Percentiles rank a stretch among this genome's conserved stretches.
These are phyloP conservation scores for Solanum chmielewskii DNA, from an alignment of 257 asterid species.

Conservation along the genomic window DNA sequence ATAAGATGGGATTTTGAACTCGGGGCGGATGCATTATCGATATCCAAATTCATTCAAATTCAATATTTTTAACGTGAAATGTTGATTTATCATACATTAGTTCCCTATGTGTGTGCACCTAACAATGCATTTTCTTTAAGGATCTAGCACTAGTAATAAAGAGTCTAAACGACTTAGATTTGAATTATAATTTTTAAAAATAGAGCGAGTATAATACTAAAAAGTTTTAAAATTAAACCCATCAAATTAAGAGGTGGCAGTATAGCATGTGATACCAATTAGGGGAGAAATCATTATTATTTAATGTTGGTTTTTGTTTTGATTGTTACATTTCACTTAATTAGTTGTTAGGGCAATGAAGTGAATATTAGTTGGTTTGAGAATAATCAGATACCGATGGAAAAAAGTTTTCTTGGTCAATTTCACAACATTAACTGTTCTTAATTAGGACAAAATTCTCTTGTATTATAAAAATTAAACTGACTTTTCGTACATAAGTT, in stretches of 20 bases:
- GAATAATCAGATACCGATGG: background rate
- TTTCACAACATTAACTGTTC: background rate
- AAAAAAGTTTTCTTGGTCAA: background rate
- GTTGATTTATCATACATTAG: background rate
- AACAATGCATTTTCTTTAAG: too few species aligned
- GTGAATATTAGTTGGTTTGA: background rate
- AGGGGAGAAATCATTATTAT: background rate
- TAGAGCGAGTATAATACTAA: background rate
- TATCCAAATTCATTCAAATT: background rate
- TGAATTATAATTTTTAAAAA: background rate
- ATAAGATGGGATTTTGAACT: background rate
- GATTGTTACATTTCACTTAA: background rate
- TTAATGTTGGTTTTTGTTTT: background rate
- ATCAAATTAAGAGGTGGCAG: background rate
- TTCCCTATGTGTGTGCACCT: background rate
- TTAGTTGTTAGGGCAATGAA: background rate
- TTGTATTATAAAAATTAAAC: background rate
- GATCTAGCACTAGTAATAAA: too few species aligned
- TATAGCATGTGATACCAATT: conserved; percentile 8
- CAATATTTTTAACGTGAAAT: background rate
- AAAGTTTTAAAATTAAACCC: background rate
- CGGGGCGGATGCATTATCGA: background rate
- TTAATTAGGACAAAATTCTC: background rate
- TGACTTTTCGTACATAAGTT: background rate
- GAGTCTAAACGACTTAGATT: background rate